Percentiles rank a stretch among this genome's conserved stretches.
Evolutionary conservation across 306 rosid genomes (phyloP).

Genomic region (Herpetospermum pedunculosum): DNA sequence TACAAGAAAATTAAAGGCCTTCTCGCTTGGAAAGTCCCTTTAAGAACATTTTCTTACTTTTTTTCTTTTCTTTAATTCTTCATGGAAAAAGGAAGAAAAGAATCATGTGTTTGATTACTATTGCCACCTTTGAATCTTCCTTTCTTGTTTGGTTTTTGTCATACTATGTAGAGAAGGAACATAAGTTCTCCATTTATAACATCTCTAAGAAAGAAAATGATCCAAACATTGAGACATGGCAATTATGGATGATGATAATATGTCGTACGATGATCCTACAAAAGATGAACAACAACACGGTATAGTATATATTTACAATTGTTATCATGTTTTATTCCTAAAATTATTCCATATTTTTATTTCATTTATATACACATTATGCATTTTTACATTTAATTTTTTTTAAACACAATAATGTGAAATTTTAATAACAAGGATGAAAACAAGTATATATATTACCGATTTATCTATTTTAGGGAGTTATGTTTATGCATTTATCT

Average conservation of each 20-base stretch:
- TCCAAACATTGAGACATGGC: background rate
- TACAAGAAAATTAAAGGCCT: too few relatives aligned
- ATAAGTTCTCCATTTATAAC: background rate
- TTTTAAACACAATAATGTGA: too few relatives aligned
- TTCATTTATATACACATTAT: too few relatives aligned
- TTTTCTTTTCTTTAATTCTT: background rate
- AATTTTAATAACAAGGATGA: too few relatives aligned
- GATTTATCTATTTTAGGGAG: too few relatives aligned
- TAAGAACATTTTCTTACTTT: too few relatives aligned
- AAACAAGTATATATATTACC: too few relatives aligned
- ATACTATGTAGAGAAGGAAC: background rate
- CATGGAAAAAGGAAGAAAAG: background rate
- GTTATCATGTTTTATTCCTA: background rate
- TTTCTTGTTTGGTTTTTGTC: background rate
- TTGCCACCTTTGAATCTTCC: background rate
- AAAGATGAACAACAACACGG: background rate
- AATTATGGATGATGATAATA: background rate
- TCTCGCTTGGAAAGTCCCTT: too few relatives aligned
- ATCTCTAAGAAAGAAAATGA: background rate
- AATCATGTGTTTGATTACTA: background rate
- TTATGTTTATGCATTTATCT: too few relatives aligned
- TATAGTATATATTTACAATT: background rate
- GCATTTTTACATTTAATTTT: too few relatives aligned
- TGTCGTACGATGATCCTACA: background rate
- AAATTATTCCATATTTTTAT: too few relatives aligned